Base-by-base conservation (phyloP, 148 eudicot genomes). In the Heliamphora exappendiculata region DNA sequence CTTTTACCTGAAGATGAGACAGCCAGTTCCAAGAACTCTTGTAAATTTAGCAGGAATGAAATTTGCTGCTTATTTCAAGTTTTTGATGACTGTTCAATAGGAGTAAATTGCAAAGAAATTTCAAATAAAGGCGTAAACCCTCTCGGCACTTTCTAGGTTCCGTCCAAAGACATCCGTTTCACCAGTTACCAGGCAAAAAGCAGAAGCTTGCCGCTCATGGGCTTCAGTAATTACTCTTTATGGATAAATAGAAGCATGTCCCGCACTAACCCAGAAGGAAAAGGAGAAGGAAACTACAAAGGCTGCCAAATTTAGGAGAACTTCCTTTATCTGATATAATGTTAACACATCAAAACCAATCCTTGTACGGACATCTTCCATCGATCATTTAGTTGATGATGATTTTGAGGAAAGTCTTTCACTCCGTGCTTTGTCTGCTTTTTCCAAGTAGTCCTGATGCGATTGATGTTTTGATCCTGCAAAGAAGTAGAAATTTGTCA, bases 391-490 rank as follows among this genome's bases (percentile, higher is more conserved):
- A 22, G 84, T 33, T n/a, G 69, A 22, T 4, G 87, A 85, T 36
- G 85, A 80, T 41, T 69, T 80, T 28, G 89, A 72, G 78, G 91
- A 89, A 42, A 91, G 90, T 63, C 92, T 87, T 28, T 65, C 89
- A 12, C 78, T 87, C 58, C 95, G 80, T 51, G 95, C 92, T 84
- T 82, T 91, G 78, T 91, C 90, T 58, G 94, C 92, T 47, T 80
- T 86, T 68, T 90, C 95, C 82, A 91, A 62, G 83, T 91, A 91
- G 74, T 91, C 95, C 76, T 91, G 95, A 82, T 91, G 95, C 55
- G 95, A 91, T 31, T 74, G 87, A 13, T 91, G 95, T 74, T 87
- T 88, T 20, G 92, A 24, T 19, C 95, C 95, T 91, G 57, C 78
- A 85, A 60, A 54, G 51, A 75, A 58, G 29, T 22, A 83, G 77